Percentiles rank a stretch among this genome's conserved stretches.
phyloP scores from a whole-genome alignment of 495 filamentous ascomycete species.

The Rostrohypoxylon terebratum region DNA sequence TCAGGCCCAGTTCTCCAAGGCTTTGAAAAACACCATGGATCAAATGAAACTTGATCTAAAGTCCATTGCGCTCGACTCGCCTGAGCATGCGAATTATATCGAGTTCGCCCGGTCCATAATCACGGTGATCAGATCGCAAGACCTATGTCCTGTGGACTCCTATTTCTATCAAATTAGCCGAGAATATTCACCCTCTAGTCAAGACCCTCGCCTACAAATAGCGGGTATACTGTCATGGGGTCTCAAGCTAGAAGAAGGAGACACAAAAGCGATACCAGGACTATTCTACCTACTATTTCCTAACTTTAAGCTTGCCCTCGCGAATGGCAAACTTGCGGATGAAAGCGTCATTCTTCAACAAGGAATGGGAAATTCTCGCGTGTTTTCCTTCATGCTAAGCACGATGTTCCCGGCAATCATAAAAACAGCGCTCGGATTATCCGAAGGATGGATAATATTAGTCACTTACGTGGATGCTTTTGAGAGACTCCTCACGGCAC shows the following conservation, averaged over 20 bases:
- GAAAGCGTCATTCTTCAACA: slow-evolving; percentile 55
- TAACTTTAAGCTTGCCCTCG: slow-evolving; percentile 63
- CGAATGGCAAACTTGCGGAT: slow-evolving; percentile 53
- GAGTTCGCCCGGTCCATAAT: slow-evolving; percentile 59
- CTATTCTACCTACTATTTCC: slow-evolving; percentile 64
- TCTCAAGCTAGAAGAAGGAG: slow-evolving; percentile 57
- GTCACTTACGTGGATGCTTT: slow-evolving; percentile 55
- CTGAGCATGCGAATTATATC: slow-evolving; percentile 56
- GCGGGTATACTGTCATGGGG: slow-evolving; percentile 63
- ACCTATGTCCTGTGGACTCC: slow-evolving; percentile 56
- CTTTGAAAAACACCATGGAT: slow-evolving; percentile 58
- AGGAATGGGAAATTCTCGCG: slow-evolving; percentile 55
- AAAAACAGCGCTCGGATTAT: slow-evolving; percentile 33
- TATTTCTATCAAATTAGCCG: slow-evolving; percentile 62
- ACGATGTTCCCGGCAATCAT: slow-evolving; percentile 60
- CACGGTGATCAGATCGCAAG: slow-evolving; percentile 60
- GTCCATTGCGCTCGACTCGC: slow-evolving; percentile 42
- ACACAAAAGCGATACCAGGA: slow-evolving; percentile 54
- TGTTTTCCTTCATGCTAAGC: slow-evolving; percentile 57
- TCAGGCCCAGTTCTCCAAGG: slow-evolving; percentile 51
- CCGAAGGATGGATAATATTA: slow-evolving; percentile 53
- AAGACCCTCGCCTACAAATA: slow-evolving; percentile 62
- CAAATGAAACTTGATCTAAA: slow-evolving; percentile 61
- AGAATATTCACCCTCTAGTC: slow-evolving; percentile 61
- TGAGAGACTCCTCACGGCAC: slow-evolving; percentile 32